Base-by-base conservation (phyloP, 2,329 filamentous ascomycete genomes). In the Alternaria rosae region DNA sequence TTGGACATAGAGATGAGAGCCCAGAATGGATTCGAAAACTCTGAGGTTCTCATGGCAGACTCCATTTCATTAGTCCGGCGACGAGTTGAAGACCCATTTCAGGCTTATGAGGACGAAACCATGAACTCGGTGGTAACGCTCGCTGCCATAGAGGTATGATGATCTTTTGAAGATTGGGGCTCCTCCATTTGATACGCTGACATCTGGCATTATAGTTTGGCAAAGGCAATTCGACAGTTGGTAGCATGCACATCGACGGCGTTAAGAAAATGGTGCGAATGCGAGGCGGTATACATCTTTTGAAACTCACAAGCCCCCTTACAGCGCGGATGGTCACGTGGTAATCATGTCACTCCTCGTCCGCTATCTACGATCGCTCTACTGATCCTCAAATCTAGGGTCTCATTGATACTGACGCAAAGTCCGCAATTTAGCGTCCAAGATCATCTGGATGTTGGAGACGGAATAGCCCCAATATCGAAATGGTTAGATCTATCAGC, bases 61-160 rank as follows among this genome's bases (percentile, higher is more conserved):
- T 87, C 85, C 0, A 83, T 88, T 5, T 77, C 83, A 3, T 64
- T 88, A 15, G 74, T 88, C 3, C 75, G 86, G 38, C 80, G 78
- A 0, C 87, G 85, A 57, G 78, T 88, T 26, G 74, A 82, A 26
- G 78, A 86, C 63, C 64, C 76, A 0, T 77, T 79, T 1, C 63
- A 85, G 3, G 85, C 86, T 0, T 72, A 85, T 3, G 83, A 86
- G 58, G 85, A 87, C 55, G 85, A 80, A 20, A 88, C 86, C 0
- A 79, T 88, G 73, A 84, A 88, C 61, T 83, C 85, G 0, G 84
- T 88, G 8, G 82, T 88, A 43, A 88, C 86, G 0, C 68, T 88
- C 60, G 86, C 86, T 10, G 83, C 85, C 1, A 88, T 88, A 48
- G 86, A 88, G 70, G 85, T 87, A 79, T 28, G 7, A 38, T 79